Base-by-base conservation (phyloP, 1,284 basidiomycete genomes). In the Neonothopanus nambi region DNA sequence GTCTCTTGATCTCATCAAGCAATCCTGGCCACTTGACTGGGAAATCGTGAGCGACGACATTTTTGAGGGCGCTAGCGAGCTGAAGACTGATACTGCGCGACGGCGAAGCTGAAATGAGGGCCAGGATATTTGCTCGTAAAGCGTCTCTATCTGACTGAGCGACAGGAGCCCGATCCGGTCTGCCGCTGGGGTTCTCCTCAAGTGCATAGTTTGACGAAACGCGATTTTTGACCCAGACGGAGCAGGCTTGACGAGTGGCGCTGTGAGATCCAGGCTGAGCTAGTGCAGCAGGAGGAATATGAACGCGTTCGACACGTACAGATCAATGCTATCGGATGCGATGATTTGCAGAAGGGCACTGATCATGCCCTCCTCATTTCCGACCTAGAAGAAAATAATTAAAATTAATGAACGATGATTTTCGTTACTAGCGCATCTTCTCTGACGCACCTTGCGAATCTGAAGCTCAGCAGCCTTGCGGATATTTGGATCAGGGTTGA, bases 181-280 rank as follows among this genome's bases (percentile, higher is more conserved):
- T 78, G 43, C 76, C 67, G 24, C 63, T 63, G 33, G 33, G 13
- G 38, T 36, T 33, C 9, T 70, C 57, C 51, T 83, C 82, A 58
- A 82, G 63, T 54, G 75, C 67, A 64, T 89, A 91, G 15, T 78
- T 78, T 2, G 75, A 75, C 57, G 81, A 79, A 48, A 91, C 84
- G 64, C 91, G 86, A 69, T 94, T 94, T 73, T 94, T 94, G 62
- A 94, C 77, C 78, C 87, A 94, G 20, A 94, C 88, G 12, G 86
- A 79, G 57, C 87, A 85, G 0, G 91, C 85, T 64, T 91, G 89
- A 45, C 89, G 87, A 48, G 84, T 89, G 21, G 87, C 77, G 52
- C 89, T 92, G 65, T 23, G 44, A 48, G 33, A 51, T 38, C 43
- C 49, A 51, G 52, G 49, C 54, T 51, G 33, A 42, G 33, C 44